Evolutionary conservation across 345 rosid genomes (phyloP).

Genomic region (Arabidopsis arenosa): DNA sequence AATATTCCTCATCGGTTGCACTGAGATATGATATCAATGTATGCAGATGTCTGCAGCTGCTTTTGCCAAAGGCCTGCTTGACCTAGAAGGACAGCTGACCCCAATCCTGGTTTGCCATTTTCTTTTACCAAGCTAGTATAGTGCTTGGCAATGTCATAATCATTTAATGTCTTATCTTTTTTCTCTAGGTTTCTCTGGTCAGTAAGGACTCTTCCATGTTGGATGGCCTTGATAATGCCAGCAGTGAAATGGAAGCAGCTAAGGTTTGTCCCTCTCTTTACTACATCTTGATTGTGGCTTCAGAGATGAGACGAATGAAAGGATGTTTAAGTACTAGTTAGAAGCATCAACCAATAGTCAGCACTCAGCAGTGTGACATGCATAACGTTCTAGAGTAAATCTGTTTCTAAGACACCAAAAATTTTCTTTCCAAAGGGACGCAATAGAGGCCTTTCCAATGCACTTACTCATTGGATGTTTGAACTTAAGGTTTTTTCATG

Average conservation of each 20-base stretch:
- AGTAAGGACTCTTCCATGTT: slow-evolving; percentile 99
- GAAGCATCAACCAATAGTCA: slow-evolving; percentile 23
- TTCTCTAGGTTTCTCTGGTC: slow-evolving; percentile 92
- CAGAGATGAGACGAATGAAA: slow-evolving; percentile 20
- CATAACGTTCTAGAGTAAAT: slow-evolving; percentile 18
- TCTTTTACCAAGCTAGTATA: slow-evolving; percentile 18
- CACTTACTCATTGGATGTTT: slow-evolving; percentile 19
- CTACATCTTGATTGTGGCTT: slow-evolving; percentile 28
- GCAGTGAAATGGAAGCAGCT: slow-evolving; percentile 92
- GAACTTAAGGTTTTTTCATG: neutral
- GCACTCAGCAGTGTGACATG: slow-evolving; percentile 2
- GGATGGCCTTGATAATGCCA: slow-evolving; percentile 97
- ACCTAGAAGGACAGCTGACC: slow-evolving; percentile 96
- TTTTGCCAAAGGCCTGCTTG: slow-evolving; percentile 99
- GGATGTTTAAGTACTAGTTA: slow-evolving; percentile 13
- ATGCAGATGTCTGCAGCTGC: slow-evolving; percentile 99
- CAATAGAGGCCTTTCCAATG: slow-evolving; percentile 9
- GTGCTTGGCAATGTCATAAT: slow-evolving; percentile 10
- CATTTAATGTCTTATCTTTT: slow-evolving; percentile 24
- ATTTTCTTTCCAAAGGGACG: neutral
- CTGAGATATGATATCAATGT: slow-evolving; percentile 24
- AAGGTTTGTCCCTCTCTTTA: slow-evolving; percentile 65
- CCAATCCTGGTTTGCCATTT: slow-evolving; percentile 85
- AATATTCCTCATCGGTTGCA: slow-evolving; percentile 18
- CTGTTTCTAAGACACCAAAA: neutral